These are phyloP conservation scores for Trichophyton simii DNA, from an alignment of 2,329 filamentous ascomycete species.

Conservation along the genomic window DNA sequence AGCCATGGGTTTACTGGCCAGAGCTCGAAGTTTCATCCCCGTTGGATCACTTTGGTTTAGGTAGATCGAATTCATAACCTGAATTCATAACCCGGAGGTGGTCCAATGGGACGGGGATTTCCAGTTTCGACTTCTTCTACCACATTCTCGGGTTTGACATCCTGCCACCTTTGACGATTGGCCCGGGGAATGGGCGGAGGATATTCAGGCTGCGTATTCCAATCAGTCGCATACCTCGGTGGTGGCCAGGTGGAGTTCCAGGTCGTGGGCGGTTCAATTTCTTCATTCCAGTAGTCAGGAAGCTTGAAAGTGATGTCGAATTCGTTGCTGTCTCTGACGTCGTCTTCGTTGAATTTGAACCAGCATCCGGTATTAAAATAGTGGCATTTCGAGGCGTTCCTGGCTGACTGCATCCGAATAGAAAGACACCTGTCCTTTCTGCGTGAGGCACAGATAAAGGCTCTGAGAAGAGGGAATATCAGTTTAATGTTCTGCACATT, in stretches of 20 bases:
- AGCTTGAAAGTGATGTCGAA: neutral
- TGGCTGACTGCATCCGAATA: neutral
- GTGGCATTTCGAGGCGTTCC: neutral
- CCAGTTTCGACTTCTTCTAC: too few relatives aligned
- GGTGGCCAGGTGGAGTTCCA: too few relatives aligned
- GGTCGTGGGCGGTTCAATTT: too few relatives aligned
- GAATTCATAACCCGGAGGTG: too few relatives aligned
- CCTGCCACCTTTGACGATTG: too few relatives aligned
- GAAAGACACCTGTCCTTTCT: neutral
- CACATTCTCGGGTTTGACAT: too few relatives aligned
- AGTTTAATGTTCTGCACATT: neutral
- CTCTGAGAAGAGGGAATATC: neutral
- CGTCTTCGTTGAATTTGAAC: neutral
- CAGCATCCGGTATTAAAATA: neutral
- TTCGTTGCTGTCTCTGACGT: neutral
- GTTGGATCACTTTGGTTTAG: too few relatives aligned
- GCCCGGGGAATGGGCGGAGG: neutral
- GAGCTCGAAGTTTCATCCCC: too few relatives aligned
- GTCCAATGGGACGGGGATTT: too few relatives aligned
- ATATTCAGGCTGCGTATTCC: too few relatives aligned
- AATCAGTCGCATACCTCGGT: too few relatives aligned
- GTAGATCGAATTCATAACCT: too few relatives aligned
- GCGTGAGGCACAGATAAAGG: neutral
- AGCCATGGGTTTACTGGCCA: neutral
- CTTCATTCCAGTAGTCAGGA: neutral